These are phyloP conservation scores for Epichloe glyceriae DNA, from an alignment of 2,329 filamentous ascomycete species.

Conservation along the genomic window DNA sequence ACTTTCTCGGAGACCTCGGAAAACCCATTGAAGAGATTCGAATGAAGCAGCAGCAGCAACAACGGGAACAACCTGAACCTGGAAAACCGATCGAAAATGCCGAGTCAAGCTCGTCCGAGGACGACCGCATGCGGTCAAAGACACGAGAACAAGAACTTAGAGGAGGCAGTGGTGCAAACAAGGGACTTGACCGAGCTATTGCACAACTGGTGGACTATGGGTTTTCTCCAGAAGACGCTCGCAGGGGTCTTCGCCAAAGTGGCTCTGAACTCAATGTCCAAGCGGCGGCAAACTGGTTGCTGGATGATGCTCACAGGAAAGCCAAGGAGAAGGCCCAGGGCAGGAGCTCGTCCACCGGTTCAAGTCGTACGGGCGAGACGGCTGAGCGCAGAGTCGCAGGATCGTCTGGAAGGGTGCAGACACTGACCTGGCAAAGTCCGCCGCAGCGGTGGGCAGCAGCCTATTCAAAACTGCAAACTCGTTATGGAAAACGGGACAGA, in stretches of 20 bases:
- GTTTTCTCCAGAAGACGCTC: conserved; percentile 75
- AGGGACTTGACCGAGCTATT: conserved; percentile 59
- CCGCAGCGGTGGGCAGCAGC: conserved; percentile 68
- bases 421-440: conserved; percentile 66
- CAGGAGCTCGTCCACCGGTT: conserved; percentile 24
- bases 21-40: conserved; percentile 53
- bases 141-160: conserved; percentile 11
- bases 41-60: conserved; percentile 12
- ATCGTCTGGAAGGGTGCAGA: conserved; percentile 40
- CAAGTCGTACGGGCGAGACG: neutral
- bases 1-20: conserved; percentile 51
- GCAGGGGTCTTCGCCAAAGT: conserved; percentile 65
- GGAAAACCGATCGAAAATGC: conserved; percentile 41
- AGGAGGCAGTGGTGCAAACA: conserved; percentile 13
- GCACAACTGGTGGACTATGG: conserved; percentile 92
- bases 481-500: conserved; percentile 88
- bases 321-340: conserved; percentile 58
- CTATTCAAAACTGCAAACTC: conserved; percentile 91
- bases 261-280: conserved; percentile 71
- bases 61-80: conserved; percentile 31
- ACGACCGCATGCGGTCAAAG: conserved; percentile 15
- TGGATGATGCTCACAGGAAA: conserved; percentile 83
- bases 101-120: conserved; percentile 34
- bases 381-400: conserved; percentile 24
- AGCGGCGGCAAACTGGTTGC: conserved; percentile 73